phyloP scores from a whole-genome alignment of 1,139 yeast genomes.

The Taiozyma sp. region DNA sequence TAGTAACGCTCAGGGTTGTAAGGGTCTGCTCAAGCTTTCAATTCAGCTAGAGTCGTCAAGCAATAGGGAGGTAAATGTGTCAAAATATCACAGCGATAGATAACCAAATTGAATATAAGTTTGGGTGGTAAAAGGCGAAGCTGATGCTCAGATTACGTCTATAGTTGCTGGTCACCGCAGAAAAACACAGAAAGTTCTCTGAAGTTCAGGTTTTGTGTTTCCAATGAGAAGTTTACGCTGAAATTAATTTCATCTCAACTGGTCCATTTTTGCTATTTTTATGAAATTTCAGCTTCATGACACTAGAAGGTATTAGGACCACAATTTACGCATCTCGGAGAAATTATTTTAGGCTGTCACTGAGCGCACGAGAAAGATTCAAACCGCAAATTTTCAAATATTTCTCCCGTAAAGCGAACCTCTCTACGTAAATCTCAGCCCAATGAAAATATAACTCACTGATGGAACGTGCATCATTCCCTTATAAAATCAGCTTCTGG shows the following conservation, averaged over 20 bases:
- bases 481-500: too few species aligned
- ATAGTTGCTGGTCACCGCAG: too few species aligned
- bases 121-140: background rate
- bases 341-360: too few species aligned
- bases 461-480: too few species aligned
- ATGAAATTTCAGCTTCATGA: background rate
- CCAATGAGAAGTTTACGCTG: background rate
- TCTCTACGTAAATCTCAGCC: too few species aligned
- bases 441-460: too few species aligned
- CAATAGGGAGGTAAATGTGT: background rate
- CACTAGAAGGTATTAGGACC: background rate
- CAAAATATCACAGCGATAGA: background rate
- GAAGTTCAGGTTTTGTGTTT: too few species aligned
- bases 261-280: background rate
- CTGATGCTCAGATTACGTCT: background rate
- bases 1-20: background rate
- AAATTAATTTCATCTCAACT: background rate
- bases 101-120: background rate
- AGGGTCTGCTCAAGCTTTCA: background rate
- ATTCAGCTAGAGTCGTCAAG: background rate
- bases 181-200: too few species aligned
- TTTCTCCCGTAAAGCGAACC: too few species aligned
- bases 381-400: too few species aligned
- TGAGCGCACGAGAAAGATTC: too few species aligned
- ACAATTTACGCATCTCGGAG: background rate